Percentiles rank a stretch among this genome's conserved stretches.
Conservation (phyloP, 495 filamentous ascomycete species). For the Aspergillus nidulans region DNA sequence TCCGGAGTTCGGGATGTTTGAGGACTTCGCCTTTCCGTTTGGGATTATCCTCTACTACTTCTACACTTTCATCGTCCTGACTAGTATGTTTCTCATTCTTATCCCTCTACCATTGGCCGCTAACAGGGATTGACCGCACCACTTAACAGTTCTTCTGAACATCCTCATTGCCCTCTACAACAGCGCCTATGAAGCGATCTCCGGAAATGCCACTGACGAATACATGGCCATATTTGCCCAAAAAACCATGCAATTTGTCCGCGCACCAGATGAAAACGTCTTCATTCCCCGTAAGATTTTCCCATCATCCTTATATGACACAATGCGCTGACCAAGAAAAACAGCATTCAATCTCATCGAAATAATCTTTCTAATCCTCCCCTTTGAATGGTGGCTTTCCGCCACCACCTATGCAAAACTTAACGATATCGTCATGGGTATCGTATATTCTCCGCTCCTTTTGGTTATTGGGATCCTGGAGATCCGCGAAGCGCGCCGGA, state of each 20-base stretch:
- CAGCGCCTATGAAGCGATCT: conserved; percentile 92
- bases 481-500: conserved; percentile 58
- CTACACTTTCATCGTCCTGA: conserved; percentile 97
- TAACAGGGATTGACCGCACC: conserved; percentile 13
- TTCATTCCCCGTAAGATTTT: conserved; percentile 79
- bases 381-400: conserved; percentile 94
- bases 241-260: conserved; percentile 93
- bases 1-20: conserved; percentile 86
- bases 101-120: not conserved
- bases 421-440: conserved; percentile 82
- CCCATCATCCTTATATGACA: not conserved
- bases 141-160: conserved; percentile 68
- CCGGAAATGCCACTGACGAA: conserved; percentile 89
- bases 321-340: not conserved
- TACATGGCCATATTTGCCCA: conserved; percentile 87
- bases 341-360: conserved; percentile 86
- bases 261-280: conserved; percentile 95
- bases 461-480: conserved; percentile 75
- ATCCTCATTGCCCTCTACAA: conserved; percentile 97
- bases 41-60: conserved; percentile 90
- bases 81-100: conserved; percentile 31
- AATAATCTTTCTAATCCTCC: conserved; percentile 69
- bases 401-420: conserved; percentile 63
- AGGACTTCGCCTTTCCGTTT: conserved; percentile 72
- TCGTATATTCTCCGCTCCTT: conserved; percentile 81